These are phyloP conservation scores for Podila minutissima DNA, from an alignment of 192 early-diverging fungal species.

Conservation along the genomic window DNA sequence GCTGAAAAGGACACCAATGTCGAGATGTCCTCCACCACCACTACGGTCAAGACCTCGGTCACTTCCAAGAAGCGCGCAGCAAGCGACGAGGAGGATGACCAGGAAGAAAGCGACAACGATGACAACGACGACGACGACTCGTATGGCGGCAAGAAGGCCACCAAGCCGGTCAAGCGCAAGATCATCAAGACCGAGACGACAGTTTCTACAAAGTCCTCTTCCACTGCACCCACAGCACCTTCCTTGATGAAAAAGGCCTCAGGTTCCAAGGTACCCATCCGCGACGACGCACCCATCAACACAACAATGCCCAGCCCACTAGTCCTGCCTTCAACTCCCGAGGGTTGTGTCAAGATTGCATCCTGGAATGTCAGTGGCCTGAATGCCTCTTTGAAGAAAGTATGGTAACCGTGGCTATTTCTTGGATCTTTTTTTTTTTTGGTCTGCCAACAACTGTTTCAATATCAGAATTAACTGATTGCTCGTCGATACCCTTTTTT, in stretches of 20 bases:
- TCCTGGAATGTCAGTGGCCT: constrained; percentile 86
- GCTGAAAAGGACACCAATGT: neutral
- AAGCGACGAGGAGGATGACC: neutral
- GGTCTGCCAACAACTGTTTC: constrained; percentile 1
- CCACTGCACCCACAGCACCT: neutral
- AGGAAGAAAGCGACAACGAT: neutral
- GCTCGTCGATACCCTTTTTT: neutral
- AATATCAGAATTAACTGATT: neutral
- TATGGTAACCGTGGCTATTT: constrained; percentile 5
- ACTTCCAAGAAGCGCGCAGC: constrained; percentile 10
- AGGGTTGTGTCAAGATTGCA: constrained; percentile 69
- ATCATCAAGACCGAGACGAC: neutral
- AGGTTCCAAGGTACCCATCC: constrained; percentile 15
- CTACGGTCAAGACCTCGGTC: neutral
- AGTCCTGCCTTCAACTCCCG: constrained; percentile 58
- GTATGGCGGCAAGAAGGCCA: neutral
- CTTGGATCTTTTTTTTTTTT: neutral
- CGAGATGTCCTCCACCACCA: neutral
- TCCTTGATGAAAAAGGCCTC: constrained; percentile 9
- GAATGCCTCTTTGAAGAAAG: constrained; percentile 79
- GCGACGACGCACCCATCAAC: constrained; percentile 60
- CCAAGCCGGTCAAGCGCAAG: neutral
- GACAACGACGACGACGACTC: constrained; percentile 1
- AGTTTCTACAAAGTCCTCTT: neutral
- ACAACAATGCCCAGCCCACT: constrained; percentile 71